Evolutionary conservation across 805 yeast genomes (phyloP), one percentile per base, ranked within the genome.

Genomic region (Kluyveromyces wickerhamii): DNA sequence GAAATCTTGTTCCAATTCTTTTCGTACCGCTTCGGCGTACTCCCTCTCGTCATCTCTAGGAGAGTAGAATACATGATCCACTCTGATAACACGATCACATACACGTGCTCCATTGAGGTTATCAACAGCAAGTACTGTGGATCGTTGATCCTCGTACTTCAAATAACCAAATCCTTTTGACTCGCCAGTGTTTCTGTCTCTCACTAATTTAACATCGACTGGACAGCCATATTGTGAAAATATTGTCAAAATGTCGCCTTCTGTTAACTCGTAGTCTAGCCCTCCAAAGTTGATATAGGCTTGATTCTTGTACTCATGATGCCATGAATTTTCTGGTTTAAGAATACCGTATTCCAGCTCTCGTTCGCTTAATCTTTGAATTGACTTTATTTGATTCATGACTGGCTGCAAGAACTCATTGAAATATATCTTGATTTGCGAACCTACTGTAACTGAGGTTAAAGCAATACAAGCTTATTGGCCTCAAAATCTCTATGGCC

Each of bases 161-260:
- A 89, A 56, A 60, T 77, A 87, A 4, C 80, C 92, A 64, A 79
- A 84, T 5, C 95, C 92, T 36, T 69, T 66, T 2, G 85, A 74
- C 36, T 70, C 69, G 2, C 86, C 85, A 0, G 80, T 69, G 3
- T 66, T 71, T 38, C 63, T 65, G 49, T 85, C 89, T 38, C 89
- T 68, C 17, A 74, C 70, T 34, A 88, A 61, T 34, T 78, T 74
- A 22, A 89, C 52, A 45, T 81, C 83, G 0, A 81, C 79, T 0
- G 96, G 96, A 13, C 77, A 70, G 0, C 97, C 97, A 56, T 72
- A 89, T 51, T 89, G 96, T 2, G 95, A 81, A 53, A 89, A 89
- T 21, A 88, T 72, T 0, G 76, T 69, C 5, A 87, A 49, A 0
- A 89, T 56, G 52, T 89, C 96, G 31, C 77, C 75, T 51, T 86